Conservation (phyloP, 2,329 filamentous ascomycete species). For the Sporothrix curviconia region DNA sequence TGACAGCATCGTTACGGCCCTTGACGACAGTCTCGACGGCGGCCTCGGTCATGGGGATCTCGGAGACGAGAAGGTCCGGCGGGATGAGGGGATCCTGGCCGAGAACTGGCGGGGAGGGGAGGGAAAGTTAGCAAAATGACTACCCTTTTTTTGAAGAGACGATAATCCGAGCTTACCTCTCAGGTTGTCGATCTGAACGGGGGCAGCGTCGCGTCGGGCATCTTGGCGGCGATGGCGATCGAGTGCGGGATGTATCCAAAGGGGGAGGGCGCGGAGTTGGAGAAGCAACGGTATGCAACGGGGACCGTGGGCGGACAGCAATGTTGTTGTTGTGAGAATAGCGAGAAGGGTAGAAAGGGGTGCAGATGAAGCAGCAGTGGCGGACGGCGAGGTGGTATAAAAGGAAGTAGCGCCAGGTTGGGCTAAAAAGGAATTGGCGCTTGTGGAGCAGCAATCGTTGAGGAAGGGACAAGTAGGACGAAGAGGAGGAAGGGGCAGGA, state of each 20-base stretch:
- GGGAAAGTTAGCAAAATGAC: too few species aligned
- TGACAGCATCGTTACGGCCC: slow-evolving; percentile 61
- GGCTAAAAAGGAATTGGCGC: neutral
- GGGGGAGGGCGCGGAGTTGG: neutral
- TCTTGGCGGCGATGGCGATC: slow-evolving; percentile 21
- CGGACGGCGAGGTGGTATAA: slow-evolving; percentile 1
- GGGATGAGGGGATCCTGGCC: slow-evolving; percentile 92
- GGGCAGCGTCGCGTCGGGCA: slow-evolving; percentile 37
- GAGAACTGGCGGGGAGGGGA: slow-evolving; percentile 56
- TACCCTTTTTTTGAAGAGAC: too few species aligned
- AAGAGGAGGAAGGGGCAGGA: neutral
- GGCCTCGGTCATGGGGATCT: slow-evolving; percentile 64
- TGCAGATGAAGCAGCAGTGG: neutral
- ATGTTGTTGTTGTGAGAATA: neutral
- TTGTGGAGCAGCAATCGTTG: neutral
- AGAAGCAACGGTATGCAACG: neutral
- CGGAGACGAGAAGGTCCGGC: slow-evolving; percentile 76
- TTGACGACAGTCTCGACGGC: slow-evolving; percentile 64
- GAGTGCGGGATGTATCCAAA: slow-evolving; percentile 4
- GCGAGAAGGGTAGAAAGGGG: too few species aligned
- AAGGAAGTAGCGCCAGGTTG: neutral
- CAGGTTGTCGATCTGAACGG: slow-evolving; percentile 40
- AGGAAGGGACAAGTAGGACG: neutral
- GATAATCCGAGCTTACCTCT: slow-evolving; percentile 29
- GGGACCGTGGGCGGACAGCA: neutral